Evolutionary conservation across 148 eudicot genomes (phyloP), one percentile per base, ranked within the genome.

Genomic region (Cornus suecica): DNA sequence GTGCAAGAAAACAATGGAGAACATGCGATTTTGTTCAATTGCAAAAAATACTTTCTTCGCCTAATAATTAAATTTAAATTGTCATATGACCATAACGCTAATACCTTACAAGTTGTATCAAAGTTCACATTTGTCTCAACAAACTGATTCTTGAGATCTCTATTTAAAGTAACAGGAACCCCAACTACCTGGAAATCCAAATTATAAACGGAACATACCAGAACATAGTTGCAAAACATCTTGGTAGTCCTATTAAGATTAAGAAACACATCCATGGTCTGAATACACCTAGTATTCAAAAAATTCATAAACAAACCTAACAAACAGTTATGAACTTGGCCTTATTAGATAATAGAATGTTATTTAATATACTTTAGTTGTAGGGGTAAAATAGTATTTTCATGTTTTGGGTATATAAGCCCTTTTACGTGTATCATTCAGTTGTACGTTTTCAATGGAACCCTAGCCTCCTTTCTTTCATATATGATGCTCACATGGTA

Each of bases 151-250:
- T 58, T 58, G 62, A 58, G 62, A 58, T 58, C 62, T 18, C 62
- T 25, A 74, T 90, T 84, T 80, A 88, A 76, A 74, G 93, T 90
- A 72, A 95, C 99, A 63, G 99, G 99, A 78, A 95, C 94, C 52
- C 99, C 99, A 81, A 95, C 97, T 74, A 95, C 99, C 99, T 95
- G 80, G 70, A 54, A n/a, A 77, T 69, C 30, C 73, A 74, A 71
- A 77, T 6, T 37, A 37, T 37, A 10, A 37, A 37, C 9, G 42
- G 9, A 37, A 37, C 42, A 6, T 37, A 37, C 9, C 8, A 10
- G 42, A 10, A 37, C 8, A 37, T 37, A 3, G 42, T 37, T 37
- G 42, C 42, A 37, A 37, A 37, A 37, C 8, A 6, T 37, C 42
- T 6, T 37, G 42, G 42, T 23, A 29, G 64, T 15, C 66, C 51